A percentile compares a stretch with the other conserved stretches of the same genome.
Evolutionary conservation across 2,329 filamentous ascomycete genomes (phyloP).

Genomic region (Rachicladosporium sp.): DNA sequence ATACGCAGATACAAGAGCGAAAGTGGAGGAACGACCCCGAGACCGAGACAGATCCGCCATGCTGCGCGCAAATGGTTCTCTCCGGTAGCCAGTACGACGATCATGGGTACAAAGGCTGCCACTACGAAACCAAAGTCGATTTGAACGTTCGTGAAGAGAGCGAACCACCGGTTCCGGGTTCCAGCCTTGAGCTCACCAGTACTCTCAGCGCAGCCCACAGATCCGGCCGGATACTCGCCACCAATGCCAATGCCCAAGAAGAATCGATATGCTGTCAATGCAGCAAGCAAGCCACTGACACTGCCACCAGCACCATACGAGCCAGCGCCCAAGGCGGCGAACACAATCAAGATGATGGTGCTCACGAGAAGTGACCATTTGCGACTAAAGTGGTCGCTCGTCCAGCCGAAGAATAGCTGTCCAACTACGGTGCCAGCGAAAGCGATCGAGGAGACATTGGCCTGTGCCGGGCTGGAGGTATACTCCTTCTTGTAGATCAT

Average conservation of each 20-base stretch:
- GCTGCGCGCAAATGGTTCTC: conserved; percentile 4
- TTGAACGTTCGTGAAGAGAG: conserved; percentile 74
- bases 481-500: conserved; percentile 60
- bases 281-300: conserved; percentile 59
- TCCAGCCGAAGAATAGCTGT: conserved; percentile 67
- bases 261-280: conserved; percentile 72
- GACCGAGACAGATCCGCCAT: conserved; percentile 70
- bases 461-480: conserved; percentile 52
- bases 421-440: conserved; percentile 80
- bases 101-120: conserved; percentile 62
- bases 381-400: conserved; percentile 73
- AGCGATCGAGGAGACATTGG: conserved; percentile 62
- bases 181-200: conserved; percentile 74
- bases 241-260: conserved; percentile 46
- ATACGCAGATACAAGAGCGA: conserved; percentile 59
- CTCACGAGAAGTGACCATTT: conserved; percentile 71
- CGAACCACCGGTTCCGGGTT: conserved; percentile 72
- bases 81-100: conserved; percentile 34
- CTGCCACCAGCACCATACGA: conserved; percentile 64
- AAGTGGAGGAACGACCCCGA: conserved; percentile 67
- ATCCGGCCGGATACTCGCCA: conserved; percentile 67
- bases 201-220: conserved; percentile 71
- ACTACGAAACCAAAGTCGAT: conserved; percentile 79
- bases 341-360: conserved; percentile 72
- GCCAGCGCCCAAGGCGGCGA: conserved; percentile 66